phyloP scores from a whole-genome alignment of 192 early-diverging fungal species.

The Phlyctochytrium planicorne region DNA sequence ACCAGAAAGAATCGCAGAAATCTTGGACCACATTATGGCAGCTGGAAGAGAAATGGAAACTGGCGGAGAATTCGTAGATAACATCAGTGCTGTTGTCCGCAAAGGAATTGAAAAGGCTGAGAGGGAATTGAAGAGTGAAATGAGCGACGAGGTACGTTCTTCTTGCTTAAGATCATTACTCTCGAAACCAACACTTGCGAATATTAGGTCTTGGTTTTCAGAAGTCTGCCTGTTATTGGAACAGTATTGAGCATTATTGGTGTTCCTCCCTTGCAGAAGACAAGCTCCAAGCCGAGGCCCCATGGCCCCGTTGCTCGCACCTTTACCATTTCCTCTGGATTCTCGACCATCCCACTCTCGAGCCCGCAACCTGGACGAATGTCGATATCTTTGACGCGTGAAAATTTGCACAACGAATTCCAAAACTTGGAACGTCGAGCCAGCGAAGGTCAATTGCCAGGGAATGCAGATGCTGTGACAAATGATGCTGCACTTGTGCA shows the following conservation, averaged over 20 bases:
- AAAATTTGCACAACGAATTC: too few relatives aligned
- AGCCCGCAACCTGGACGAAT: too few relatives aligned
- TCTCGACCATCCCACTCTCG: too few relatives aligned
- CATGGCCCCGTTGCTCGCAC: too few relatives aligned
- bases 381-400: too few relatives aligned
- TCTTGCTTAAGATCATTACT: background rate
- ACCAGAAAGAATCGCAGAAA: too few relatives aligned
- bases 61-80: slow-evolving; percentile 15
- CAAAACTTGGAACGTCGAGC: too few relatives aligned
- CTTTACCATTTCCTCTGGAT: too few relatives aligned
- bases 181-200: background rate
- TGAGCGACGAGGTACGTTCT: background rate
- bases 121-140: slow-evolving; percentile 3
- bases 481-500: too few relatives aligned
- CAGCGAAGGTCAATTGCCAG: too few relatives aligned
- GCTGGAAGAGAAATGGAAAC: background rate
- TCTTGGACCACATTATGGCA: too few relatives aligned
- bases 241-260: slow-evolving; percentile 19
- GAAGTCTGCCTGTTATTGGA: slow-evolving; percentile 16
- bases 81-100: slow-evolving; percentile 9
- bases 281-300: background rate
- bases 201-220: slow-evolving; percentile 10
- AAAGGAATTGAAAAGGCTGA: slow-evolving; percentile 18
- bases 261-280: background rate
- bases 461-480: too few relatives aligned